Conservation (phyloP, 305 asterid genomes). For the Solanum chacoense region DNA sequence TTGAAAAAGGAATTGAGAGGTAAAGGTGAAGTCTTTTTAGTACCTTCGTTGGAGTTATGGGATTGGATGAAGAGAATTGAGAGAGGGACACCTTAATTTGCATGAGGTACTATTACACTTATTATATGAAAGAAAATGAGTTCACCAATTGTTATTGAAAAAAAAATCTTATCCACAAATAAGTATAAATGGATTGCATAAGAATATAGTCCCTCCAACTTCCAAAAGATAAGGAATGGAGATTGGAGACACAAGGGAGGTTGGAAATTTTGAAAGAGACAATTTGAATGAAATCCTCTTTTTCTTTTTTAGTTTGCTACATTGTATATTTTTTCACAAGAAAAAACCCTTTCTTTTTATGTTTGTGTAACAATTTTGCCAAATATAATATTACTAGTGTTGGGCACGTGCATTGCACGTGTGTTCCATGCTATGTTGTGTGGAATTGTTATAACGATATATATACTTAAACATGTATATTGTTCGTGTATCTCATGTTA, state of each 20-base stretch:
- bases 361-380: background rate
- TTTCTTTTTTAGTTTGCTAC: background rate
- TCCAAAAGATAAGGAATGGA: conserved; percentile 2
- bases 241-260: background rate
- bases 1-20: background rate
- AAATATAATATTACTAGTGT: background rate
- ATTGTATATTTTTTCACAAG: background rate
- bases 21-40: background rate
- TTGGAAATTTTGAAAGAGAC: background rate
- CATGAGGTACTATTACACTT: background rate
- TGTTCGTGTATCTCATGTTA: no score
- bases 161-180: background rate
- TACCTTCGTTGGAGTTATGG: background rate
- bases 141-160: background rate
- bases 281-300: background rate
- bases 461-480: no score
- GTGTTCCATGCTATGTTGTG: no score
- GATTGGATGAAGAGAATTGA: background rate
- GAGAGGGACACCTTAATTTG: background rate
- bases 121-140: background rate
- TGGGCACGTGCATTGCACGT: no score
- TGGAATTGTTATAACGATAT: no score
- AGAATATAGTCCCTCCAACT: background rate
- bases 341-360: background rate
- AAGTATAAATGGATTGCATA: background rate